Base-by-base conservation (phyloP, 148 eudicot species). In the Limonium bicolor region DNA sequence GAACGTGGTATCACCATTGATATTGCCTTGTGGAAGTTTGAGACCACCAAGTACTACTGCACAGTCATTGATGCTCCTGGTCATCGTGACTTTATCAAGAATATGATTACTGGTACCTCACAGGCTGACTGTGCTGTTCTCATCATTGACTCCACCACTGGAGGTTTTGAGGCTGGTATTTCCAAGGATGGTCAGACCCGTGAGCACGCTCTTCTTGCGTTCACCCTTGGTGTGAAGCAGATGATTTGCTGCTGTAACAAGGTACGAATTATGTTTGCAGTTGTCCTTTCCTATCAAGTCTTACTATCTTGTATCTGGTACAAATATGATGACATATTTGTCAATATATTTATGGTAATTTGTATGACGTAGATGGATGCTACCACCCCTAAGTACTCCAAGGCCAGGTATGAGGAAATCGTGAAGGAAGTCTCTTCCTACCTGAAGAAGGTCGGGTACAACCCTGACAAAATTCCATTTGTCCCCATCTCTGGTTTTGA, bases 361-460 rank as follows among this genome's bases (percentile, higher is more conserved):
- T n/a, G n/a, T n/a, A n/a, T n/a, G n/a, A n/a, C n/a, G n/a, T n/a
- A 65, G 69, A 65, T 65, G 70, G 70, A 65, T 53, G 70, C 70
- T n/a, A 65, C 64, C n/a, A 65, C 70, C 5, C 70, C 70, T 26
- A 65, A 64, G 60, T 65, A 65, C 52, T 59, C 64, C 6, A 59
- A 65, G 59, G 44, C 59, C 8, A 64, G 69, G 69, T 64, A 53
- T 3, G 69, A 64, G 1, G 69, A 64, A 58, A 64, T 64, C 19
- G 59, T 58, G 7, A 64, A 64, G 55, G 69, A 64, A 48, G 69
- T 64, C 12, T 47, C 63, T 1, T 64, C 69, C 2, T 64, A 64
- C 53, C 33, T 64, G 30, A 64, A 64, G 51, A 58, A 58, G 64
- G 69, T 64, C 7, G 69, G 69, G 1, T 64, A 64, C 69, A 64